phyloP scores from a whole-genome alignment of 2,329 filamentous ascomycete genomes.

The Pyricularia pennisetigena region DNA sequence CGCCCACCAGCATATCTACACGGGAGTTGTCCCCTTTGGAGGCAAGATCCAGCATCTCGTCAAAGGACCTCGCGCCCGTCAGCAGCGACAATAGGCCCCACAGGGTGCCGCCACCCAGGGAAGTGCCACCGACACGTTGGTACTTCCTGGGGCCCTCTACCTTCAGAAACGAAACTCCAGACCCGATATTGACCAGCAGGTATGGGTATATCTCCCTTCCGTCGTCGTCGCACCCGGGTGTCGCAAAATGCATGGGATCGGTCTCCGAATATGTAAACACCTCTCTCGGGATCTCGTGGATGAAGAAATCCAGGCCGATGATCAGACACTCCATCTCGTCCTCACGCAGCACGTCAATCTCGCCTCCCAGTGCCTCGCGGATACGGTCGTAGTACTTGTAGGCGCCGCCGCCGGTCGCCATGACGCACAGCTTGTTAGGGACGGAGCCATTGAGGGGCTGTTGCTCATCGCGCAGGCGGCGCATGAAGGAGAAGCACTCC shows the following conservation, averaged over 20 bases:
- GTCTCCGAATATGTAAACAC: constrained; percentile 94
- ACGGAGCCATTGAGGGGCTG: constrained; percentile 62
- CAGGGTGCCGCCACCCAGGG: constrained; percentile 90
- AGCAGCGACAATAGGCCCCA: constrained; percentile 90
- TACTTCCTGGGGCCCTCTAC: constrained; percentile 82
- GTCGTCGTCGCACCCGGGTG: constrained; percentile 37
- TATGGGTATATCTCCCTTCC: constrained; percentile 71
- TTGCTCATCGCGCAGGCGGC: constrained; percentile 74
- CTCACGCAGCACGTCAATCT: constrained; percentile 77
- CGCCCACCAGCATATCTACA: constrained; percentile 94
- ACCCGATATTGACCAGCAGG: constrained; percentile 95
- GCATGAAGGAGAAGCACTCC: constrained; percentile 86
- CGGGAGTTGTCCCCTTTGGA: constrained; percentile 84
- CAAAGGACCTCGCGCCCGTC: constrained; percentile 90
- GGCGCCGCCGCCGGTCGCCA: constrained; percentile 92
- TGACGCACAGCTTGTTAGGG: constrained; percentile 70
- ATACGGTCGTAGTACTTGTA: constrained; percentile 97
- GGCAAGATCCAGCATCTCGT: constrained; percentile 91
- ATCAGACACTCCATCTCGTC: constrained; percentile 99
- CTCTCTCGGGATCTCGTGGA: constrained; percentile 92
- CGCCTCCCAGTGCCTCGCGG: constrained; percentile 58
- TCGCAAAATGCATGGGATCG: constrained; percentile 82
- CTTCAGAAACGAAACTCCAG: constrained; percentile 94
- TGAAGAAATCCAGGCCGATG: constrained; percentile 96
- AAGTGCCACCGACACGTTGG: constrained; percentile 88